A percentile compares a stretch with the other conserved stretches of the same genome.
phyloP scores from a whole-genome alignment of 1,139 yeast species.

The Magnusiomyces sp. region DNA sequence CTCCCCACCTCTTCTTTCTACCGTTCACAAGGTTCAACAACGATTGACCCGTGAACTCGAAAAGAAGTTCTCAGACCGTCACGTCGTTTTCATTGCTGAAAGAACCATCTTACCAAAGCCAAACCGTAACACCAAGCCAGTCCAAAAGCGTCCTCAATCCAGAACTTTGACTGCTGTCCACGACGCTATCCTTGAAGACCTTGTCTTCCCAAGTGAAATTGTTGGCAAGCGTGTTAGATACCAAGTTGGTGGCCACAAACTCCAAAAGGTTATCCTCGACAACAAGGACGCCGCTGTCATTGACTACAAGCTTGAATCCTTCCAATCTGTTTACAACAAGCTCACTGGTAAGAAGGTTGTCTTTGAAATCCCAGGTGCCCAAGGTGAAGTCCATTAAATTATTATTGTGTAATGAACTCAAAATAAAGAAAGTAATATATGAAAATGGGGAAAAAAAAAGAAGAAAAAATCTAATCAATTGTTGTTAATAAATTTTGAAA shows the following conservation, averaged over 20 bases:
- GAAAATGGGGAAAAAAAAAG: too few relatives aligned
- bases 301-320: constrained; percentile 98
- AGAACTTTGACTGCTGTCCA: constrained; percentile 99
- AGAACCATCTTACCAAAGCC: constrained; percentile 99
- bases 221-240: constrained; percentile 99
- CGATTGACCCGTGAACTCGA: constrained; percentile 97
- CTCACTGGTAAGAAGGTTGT: constrained; percentile 99
- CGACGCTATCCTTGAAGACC: constrained; percentile 97
- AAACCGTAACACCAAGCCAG: constrained; percentile 65
- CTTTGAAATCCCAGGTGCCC: constrained; percentile 75
- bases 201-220: constrained; percentile 99
- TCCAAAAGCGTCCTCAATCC: constrained; percentile 99
- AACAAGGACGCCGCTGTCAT: constrained; percentile 96
- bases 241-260: constrained; percentile 98
- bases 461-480: too few relatives aligned
- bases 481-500: too few relatives aligned
- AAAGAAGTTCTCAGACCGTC: constrained; percentile 99
- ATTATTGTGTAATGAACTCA: not conserved
- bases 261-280: constrained; percentile 96
- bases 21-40: constrained; percentile 93
- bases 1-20: constrained; percentile 89
- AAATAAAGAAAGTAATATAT: too few relatives aligned
- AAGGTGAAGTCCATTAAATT: constrained; percentile 55
- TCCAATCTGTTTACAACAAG: constrained; percentile 97
- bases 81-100: constrained; percentile 98